Percentiles rank a stretch among this genome's conserved stretches.
Evolutionary conservation across 2,329 filamentous ascomycete species (phyloP).

Genomic region (Teratosphaeria destructans): DNA sequence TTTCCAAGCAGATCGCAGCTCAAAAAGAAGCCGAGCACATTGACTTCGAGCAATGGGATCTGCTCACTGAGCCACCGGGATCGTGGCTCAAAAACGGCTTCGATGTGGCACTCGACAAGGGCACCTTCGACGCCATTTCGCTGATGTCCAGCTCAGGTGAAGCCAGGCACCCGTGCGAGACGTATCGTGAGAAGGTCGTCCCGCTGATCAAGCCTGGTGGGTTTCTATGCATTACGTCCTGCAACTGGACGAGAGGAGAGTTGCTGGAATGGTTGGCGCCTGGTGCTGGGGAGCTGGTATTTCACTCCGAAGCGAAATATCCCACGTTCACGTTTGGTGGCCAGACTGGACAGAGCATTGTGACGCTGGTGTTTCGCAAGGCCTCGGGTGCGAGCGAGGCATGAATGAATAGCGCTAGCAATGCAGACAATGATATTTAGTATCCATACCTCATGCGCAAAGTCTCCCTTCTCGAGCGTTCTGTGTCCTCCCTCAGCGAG

Average conservation of each 20-base stretch:
- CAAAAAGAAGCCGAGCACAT: conserved; percentile 24
- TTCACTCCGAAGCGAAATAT: conserved; percentile 64
- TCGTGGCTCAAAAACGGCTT: conserved; percentile 59
- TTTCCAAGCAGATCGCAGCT: conserved; percentile 54
- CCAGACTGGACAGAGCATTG: conserved; percentile 77
- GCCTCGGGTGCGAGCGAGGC: not conserved
- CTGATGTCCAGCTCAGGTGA: conserved; percentile 33
- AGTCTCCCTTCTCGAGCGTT: not conserved
- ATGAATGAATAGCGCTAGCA: not conserved
- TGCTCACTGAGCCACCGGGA: conserved; percentile 32
- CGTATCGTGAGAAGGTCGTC: conserved; percentile 61
- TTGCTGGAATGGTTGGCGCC: conserved; percentile 65
- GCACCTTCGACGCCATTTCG: conserved; percentile 91
- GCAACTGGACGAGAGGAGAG: conserved; percentile 95
- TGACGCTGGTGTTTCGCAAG: conserved; percentile 45
- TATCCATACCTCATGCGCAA: not conserved
- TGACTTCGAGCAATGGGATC: conserved; percentile 44
- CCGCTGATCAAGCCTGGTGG: conserved; percentile 60
- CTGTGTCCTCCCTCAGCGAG: not conserved
- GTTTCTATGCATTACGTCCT: conserved; percentile 79
- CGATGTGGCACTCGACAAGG: conserved; percentile 93
- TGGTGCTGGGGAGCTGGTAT: conserved; percentile 41
- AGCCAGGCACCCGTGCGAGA: conserved; percentile 46
- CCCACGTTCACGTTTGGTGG: conserved; percentile 84
- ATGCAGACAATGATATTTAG: not conserved